Evolutionary conservation across 331 rosid genomes (phyloP), one percentile per base, ranked within the genome.

Genomic region (Quercus tomentella): DNA sequence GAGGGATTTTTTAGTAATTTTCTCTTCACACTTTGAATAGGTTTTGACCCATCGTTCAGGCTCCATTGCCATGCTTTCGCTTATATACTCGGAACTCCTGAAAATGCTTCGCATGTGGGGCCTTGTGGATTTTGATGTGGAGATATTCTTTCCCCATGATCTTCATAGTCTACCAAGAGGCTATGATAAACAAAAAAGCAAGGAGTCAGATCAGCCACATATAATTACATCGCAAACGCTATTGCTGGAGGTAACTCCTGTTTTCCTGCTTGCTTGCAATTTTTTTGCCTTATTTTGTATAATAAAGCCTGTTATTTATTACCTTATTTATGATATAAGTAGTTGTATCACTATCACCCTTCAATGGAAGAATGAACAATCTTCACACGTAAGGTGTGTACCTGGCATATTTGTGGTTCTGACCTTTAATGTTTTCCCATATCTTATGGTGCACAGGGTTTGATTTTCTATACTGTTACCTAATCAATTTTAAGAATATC

Each of bases 81-180:
- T 95, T 60, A 75, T 93, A 82, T 93, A 93, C 83, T 91, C 98
- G 0, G 98, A 95, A 85, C 87, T 95, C 75, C 74, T 95, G 69
- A 95, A 95, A 89, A 95, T 91, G 98, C 94, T 93, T 77, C 97
- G 99, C 49, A 74, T 93, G 62, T 93, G 97, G 99, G 93, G 97
- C 61, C 97, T 95, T 84, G 56, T 95, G 78, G 88, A 89, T 86
- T 95, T 95, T 77, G 99, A 95, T 82, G 97, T 92, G 23, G 99
- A 95, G 84, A 89, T 95, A 84, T 93, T 85, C 79, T 90, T 85
- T 76, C 99, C 99, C 73, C 97, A 60, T 4, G 98, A 95, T 86
- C 49, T 12, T 56, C 76, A 77, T 82, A 74, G 87, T 81, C 92
- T 91, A 83, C 98, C 98, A 51, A 90, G 85, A 73, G 97, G 87